Conservation (phyloP, 352 stramenopile genomes). For the Pythium angustatum region DNA sequence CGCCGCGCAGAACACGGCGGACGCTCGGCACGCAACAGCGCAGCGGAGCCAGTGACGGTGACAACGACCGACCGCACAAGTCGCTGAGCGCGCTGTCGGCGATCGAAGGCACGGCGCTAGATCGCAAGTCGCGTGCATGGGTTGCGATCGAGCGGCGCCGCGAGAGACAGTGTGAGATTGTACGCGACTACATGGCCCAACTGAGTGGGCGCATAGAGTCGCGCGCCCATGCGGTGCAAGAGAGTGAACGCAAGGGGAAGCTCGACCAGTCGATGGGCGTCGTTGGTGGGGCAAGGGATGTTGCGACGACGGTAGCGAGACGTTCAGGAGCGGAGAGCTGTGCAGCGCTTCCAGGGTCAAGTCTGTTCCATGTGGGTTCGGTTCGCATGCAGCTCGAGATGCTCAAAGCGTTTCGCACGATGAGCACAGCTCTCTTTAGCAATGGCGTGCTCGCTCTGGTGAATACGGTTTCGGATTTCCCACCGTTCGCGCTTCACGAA, state of each 20-base stretch:
- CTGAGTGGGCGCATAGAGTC: conserved; percentile 5
- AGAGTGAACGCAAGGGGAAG: not conserved
- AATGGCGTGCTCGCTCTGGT: conserved; percentile 50
- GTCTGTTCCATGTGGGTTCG: conserved; percentile 50
- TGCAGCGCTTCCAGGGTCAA: not conserved
- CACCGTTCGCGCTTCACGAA: conserved; percentile 48
- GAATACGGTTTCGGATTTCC: conserved; percentile 58
- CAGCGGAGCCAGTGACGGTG: not conserved
- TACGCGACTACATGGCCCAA: conserved; percentile 23
- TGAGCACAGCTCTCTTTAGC: conserved; percentile 51
- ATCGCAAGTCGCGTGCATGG: conserved; percentile 1
- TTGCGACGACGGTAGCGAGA: not conserved
- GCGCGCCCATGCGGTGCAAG: conserved; percentile 4
- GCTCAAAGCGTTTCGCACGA: conserved; percentile 51
- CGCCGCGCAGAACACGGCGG: too few species aligned
- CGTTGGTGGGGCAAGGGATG: not conserved
- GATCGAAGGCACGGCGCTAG: conserved; percentile 25
- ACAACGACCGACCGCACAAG: conserved; percentile 1
- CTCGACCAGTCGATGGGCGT: not conserved
- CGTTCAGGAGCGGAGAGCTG: not conserved
- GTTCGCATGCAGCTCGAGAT: conserved; percentile 74
- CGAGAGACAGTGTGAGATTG: conserved; percentile 27
- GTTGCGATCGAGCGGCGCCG: conserved; percentile 15
- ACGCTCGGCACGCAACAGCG: not conserved
- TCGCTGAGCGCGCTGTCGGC: conserved; percentile 11